Percentiles rank a stretch among this genome's conserved stretches.
phyloP scores from a whole-genome alignment of 768 basidiomycete genomes.

The Leccinum disarticulatum region DNA sequence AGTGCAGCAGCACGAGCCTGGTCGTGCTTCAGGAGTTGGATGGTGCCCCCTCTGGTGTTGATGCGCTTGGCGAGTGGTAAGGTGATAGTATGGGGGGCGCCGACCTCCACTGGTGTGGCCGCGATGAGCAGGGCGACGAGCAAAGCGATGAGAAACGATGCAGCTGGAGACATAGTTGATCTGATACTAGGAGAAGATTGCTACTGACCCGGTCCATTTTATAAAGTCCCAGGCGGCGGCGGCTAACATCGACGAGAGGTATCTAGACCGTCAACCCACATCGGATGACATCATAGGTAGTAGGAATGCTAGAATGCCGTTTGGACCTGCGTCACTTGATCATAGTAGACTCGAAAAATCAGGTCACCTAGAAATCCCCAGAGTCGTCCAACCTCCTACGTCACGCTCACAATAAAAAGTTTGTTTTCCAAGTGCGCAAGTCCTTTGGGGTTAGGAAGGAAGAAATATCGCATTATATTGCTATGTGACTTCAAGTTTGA shows the following conservation, averaged over 20 bases:
- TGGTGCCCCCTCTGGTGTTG: slow-evolving; percentile 47
- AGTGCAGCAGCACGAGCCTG: slow-evolving; percentile 48
- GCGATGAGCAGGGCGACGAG: slow-evolving; percentile 31
- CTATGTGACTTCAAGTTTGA: too few relatives aligned
- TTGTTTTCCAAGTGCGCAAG: too few relatives aligned
- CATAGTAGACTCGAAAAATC: background rate
- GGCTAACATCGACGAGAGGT: background rate
- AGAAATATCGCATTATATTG: too few relatives aligned
- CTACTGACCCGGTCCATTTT: background rate
- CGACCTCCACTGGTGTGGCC: slow-evolving; percentile 43
- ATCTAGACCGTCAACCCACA: background rate
- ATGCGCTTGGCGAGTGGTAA: slow-evolving; percentile 53
- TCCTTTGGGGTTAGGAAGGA: too few relatives aligned
- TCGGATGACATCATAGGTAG: background rate
- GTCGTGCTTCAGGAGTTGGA: slow-evolving; percentile 51
- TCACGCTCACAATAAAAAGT: too few relatives aligned
- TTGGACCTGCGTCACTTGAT: background rate
- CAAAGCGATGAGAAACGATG: background rate
- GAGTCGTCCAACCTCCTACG: too few relatives aligned
- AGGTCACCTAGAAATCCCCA: background rate
- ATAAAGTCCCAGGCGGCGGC: background rate
- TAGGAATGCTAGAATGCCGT: background rate
- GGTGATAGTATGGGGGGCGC: slow-evolving; percentile 39
- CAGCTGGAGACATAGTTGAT: background rate
- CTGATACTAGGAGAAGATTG: background rate